phyloP scores from a whole-genome alignment of 1,284 basidiomycete genomes.

The Xerocomus nothofagi region DNA sequence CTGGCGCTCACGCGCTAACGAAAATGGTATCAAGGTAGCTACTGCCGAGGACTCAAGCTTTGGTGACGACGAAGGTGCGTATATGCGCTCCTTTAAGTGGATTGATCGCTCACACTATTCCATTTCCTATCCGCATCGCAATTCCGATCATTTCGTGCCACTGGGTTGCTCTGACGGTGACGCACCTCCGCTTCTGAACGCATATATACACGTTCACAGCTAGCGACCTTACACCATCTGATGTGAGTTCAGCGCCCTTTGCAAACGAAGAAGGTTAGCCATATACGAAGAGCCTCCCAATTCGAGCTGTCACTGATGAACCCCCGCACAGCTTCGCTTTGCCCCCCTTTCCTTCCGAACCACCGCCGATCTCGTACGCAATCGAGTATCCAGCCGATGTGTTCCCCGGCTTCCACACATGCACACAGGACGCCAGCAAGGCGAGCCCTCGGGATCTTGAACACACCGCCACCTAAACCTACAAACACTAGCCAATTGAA shows the following conservation, averaged over 20 bases:
- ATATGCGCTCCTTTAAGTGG: conserved; percentile 32
- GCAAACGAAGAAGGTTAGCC: conserved; percentile 47
- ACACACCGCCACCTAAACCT: conserved; percentile 69
- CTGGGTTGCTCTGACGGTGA: conserved; percentile 2
- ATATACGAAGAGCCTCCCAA: conserved; percentile 18
- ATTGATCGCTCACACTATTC: conserved; percentile 21
- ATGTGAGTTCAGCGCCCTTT: conserved; percentile 43
- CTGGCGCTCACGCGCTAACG: conserved; percentile 70
- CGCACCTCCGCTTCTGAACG: conserved; percentile 1
- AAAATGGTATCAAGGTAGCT: conserved; percentile 68
- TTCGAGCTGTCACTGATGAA: conserved; percentile 21
- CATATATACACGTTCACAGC: conserved; percentile 43
- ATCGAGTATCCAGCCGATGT: conserved; percentile 41
- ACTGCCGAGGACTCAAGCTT: conserved; percentile 50
- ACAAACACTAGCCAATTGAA: conserved; percentile 56
- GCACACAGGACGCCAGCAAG: conserved; percentile 29
- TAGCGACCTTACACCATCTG: conserved; percentile 47
- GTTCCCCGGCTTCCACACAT: conserved; percentile 15
- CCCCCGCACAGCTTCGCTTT: conserved; percentile 50
- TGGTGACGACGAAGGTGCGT: conserved; percentile 52
- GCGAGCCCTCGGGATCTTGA: conserved; percentile 40
- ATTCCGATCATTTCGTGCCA: conserved; percentile 8
- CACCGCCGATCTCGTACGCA: conserved; percentile 63
- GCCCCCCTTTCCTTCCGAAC: conserved; percentile 59
- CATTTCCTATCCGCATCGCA: conserved; percentile 1